Base-by-base conservation (phyloP, 129 eudicot genomes). In the Deinandra increscens region DNA sequence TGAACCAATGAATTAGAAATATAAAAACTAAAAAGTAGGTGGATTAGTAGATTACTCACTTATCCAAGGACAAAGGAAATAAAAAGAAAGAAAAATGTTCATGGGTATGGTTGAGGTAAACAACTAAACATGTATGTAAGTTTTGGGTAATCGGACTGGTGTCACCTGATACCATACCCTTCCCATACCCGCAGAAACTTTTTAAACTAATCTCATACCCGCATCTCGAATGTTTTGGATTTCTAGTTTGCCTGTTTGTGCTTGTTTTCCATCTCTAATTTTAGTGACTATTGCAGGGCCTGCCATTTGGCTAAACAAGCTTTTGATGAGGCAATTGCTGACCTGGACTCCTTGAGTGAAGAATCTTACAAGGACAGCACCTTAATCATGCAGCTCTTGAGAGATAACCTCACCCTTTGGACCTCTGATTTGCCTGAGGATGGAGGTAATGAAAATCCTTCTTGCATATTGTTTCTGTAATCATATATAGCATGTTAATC, bases 231-330 rank as follows among this genome's bases (percentile, higher is more conserved):
- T 26, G 31, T 26, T 26, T 26, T 3, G 99, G 99, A 89, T 97
- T 60, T 94, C 99, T 73, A 97, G 89, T 79, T 80, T 89, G 75
- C 97, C 97, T 26, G 31, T 26, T 26, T 3, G 31, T 26, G 31
- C 3, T 26, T 26, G 31, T 26, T 26, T 26, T 26, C 31, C 31
- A 26, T 26, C 31, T 26, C 31, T 3, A 26, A 26, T 36, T 39
- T 10, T 8, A 44, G 56, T 55, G 31, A 66, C 37, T 39, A 76
- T 26, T 74, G 38, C 82, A 89, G 97, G 85, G 99, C 99, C 2
- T 94, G 97, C 71, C 97, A 94, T 76, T 82, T 93, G 86, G 98
- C 98, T 49, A 93, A 93, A 72, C 98, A 89, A 87, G 98, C 98
- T 49, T 93, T 93, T 80, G 98, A 93, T 46, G 98, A 93, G 83